A percentile compares a stretch with the other conserved stretches of the same genome.
These are phyloP conservation scores for Verticillium klebahnii DNA, from an alignment of 2,329 filamentous ascomycete genomes.

Conservation along the genomic window DNA sequence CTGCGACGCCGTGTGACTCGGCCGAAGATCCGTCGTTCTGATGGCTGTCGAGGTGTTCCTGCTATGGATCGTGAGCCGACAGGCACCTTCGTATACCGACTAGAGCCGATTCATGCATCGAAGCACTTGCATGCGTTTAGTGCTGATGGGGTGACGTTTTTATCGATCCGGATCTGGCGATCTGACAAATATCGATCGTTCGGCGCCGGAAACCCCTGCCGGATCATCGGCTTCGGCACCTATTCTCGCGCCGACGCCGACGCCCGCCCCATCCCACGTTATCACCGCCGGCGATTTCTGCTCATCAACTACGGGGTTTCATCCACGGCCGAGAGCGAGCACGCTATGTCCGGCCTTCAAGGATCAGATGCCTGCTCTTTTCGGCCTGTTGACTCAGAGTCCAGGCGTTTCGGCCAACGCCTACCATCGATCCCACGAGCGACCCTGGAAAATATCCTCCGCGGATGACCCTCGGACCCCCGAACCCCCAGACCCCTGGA, in stretches of 20 bases:
- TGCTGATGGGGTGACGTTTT: no score
- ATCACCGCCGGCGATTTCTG: not conserved
- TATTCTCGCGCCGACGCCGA: not conserved
- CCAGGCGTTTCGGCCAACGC: not conserved
- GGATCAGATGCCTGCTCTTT: not conserved
- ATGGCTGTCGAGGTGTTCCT: no score
- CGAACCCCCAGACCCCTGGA: no score
- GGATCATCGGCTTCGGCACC: not conserved
- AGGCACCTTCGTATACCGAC: no score
- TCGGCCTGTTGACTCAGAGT: not conserved
- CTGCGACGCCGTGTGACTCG: no score
- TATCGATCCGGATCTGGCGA: no score
- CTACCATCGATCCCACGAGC: not conserved
- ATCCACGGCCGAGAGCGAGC: not conserved
- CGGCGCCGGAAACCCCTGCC: not conserved
- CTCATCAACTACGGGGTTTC: not conserved
- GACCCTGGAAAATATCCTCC: not conserved
- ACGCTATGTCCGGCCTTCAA: not conserved
- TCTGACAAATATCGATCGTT: not conserved
- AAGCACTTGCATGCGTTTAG: no score
- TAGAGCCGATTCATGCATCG: no score
- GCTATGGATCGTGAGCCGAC: no score
- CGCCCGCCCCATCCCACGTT: not conserved
- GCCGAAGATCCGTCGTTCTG: no score
- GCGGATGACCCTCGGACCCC: not conserved